phyloP scores from a whole-genome alignment of 257 asterid genomes.

The Solanum neorickii region DNA sequence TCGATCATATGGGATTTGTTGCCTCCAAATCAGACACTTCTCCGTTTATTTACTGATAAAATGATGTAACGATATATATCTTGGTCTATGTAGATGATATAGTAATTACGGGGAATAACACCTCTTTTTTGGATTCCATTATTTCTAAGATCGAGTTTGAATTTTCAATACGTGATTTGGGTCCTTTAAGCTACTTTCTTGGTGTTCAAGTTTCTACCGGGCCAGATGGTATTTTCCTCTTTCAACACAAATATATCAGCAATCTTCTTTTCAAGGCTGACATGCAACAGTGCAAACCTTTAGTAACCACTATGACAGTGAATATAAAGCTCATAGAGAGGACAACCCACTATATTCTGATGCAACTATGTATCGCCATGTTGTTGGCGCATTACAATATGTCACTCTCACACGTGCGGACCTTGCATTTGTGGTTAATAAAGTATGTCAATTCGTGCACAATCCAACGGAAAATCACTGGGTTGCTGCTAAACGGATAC shows the following conservation, averaged over 20 bases:
- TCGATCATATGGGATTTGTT: too few species aligned
- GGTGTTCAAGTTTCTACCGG: neutral
- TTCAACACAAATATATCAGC: neutral
- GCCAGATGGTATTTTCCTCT: neutral
- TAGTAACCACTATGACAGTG: neutral
- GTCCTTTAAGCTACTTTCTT: neutral
- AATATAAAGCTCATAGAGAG: neutral
- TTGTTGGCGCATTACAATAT: neutral
- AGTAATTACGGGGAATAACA: neutral
- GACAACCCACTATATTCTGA: neutral
- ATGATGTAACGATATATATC: too few species aligned
- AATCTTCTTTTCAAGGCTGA: neutral
- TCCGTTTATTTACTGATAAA: too few species aligned
- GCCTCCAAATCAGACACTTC: too few species aligned
- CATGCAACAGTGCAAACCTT: neutral
- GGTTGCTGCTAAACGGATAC: neutral
- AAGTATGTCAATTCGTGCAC: neutral
- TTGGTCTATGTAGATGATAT: too few species aligned
- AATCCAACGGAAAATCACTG: neutral
- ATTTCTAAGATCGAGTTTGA: neutral
- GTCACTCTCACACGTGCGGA: neutral
- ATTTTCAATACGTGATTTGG: neutral
- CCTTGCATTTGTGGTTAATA: neutral
- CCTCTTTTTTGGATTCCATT: neutral
- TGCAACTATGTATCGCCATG: neutral